phyloP scores from a whole-genome alignment of 257 asterid species.

The Sherardia arvensis region DNA sequence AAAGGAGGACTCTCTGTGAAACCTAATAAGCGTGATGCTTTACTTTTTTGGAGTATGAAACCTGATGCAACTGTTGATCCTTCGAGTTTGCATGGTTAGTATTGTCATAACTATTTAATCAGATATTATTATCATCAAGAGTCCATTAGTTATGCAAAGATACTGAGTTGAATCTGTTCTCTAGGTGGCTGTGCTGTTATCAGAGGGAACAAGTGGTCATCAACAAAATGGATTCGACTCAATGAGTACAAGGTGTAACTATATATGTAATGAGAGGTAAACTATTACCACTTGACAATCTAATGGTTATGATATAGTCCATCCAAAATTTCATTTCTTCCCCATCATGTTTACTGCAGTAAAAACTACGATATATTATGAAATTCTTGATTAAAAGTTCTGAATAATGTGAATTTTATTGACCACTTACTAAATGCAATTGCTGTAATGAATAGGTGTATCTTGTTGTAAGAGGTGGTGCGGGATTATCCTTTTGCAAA shows the following conservation, averaged over 20 bases:
- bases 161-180: constrained; percentile 14
- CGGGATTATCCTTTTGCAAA: constrained; percentile 1
- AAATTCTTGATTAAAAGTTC: neutral
- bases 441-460: neutral
- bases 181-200: constrained; percentile 87
- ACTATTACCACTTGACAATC: neutral
- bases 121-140: no score
- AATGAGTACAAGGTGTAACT: constrained; percentile 57
- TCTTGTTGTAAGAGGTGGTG: constrained; percentile 6
- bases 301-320: neutral
- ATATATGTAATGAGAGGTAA: constrained; percentile 27
- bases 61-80: constrained; percentile 87
- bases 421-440: neutral
- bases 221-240: constrained; percentile 92
- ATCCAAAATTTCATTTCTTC: neutral
- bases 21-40: constrained; percentile 94
- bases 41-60: constrained; percentile 98
- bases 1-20: constrained; percentile 81
- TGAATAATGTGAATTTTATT: neutral
- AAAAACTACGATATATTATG: neutral
- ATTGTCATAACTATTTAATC: neutral
- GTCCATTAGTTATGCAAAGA: neutral
- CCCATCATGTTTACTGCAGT: neutral
- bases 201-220: constrained; percentile 95
- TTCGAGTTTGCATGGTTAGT: constrained; percentile 94